Evolutionary conservation across 257 asterid species (phyloP), one percentile per base, ranked within the genome.

Genomic region (Solanum acaule): DNA sequence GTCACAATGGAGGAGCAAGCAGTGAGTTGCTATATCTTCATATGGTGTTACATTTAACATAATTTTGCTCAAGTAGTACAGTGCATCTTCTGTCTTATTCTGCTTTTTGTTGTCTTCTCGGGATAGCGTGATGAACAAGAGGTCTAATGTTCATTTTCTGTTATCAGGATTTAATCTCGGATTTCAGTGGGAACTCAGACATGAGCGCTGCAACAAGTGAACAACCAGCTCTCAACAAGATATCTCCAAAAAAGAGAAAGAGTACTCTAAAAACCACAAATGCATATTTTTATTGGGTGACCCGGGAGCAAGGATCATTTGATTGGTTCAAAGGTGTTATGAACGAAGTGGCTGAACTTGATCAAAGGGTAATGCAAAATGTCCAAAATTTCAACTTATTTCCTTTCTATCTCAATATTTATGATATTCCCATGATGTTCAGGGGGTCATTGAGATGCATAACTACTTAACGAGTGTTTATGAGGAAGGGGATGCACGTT

Each of bases 381-480:
- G 11, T 82, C 72, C 29, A 38, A n/a, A 33, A 8, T 49, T 46
- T 65, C 42, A 49, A 49, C 12, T 49, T 18, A 81, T 81, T 49
- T 29, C 9, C 44, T 81, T 25, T 38, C 29, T 81, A 49, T 0
- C 16, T 29, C 86, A 18, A 49, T 49, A 29, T 63, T 81, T 38
- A 59, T 71, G 29, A 85, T 49, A 78, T 8, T n/a, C 84, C 76
- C 67, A 18, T 83, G 27, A 35, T 46, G 22, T 90, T 71, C 75
- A 96, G 98, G 98, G 98, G 56, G 96, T 96, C 20, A 95, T 95
- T 52, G 98, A 97, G 94, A 97, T 97, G 99, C 99, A 97, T 92
- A 97, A 97, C 86, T 97, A 97, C 89, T 92, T 95, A 84, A 97
- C 99, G 2, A 97, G 99, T 84, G 99, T 97, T 42, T 97, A 97